Base-by-base conservation (phyloP, 2,329 filamentous ascomycete species). In the Fulvia fulva region DNA sequence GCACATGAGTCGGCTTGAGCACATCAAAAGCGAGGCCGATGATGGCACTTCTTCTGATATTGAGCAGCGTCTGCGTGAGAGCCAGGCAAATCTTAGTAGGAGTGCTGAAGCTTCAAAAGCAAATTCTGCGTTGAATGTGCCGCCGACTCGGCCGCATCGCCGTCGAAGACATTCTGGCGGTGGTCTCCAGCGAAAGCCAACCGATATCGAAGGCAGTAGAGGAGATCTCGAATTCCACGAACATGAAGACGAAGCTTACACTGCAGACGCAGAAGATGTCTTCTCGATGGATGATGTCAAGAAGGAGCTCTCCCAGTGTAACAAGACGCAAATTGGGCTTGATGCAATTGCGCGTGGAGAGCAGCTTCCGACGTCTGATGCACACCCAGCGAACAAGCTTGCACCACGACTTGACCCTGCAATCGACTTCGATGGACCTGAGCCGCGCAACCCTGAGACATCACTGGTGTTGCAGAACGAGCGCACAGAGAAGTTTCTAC, bases 141-240 rank as follows among this genome's bases (percentile, higher is more conserved):
- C 32, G 21, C 23, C 44, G 41, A 28, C 34, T 19, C 51, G 53
- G 19, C 61, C 61, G 25, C 61, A 65, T 28, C 75, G 75, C 55
- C 74, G 82, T 70, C 84, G 92, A 59, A 87, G 93, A 23, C 94
- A 95, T 73, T 97, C 91, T 5, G 92, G 91, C 51, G 90, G 90
- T 63, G 91, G 91, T 5, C 81, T 97, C 25, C 85, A 89, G 58
- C 87, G 89, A 68, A 88, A 90, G 23, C 74, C 76, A 8, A 78
- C 83, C 56, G 89, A 91, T 62, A 87, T 96, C 6, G 80, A 82
- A 49, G 74, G 70, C 23, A 80, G 83, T 9, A 81, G 88, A 53
- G 88, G 90, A n/a, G 83, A 89, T 62, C 80, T 97, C n/a, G 87
- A 96, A 71, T 96, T 92, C 66, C 92, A 89, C 67, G 91, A 96